phyloP scores from a whole-genome alignment of 306 rosid species.

The Nissolia schottii region DNA sequence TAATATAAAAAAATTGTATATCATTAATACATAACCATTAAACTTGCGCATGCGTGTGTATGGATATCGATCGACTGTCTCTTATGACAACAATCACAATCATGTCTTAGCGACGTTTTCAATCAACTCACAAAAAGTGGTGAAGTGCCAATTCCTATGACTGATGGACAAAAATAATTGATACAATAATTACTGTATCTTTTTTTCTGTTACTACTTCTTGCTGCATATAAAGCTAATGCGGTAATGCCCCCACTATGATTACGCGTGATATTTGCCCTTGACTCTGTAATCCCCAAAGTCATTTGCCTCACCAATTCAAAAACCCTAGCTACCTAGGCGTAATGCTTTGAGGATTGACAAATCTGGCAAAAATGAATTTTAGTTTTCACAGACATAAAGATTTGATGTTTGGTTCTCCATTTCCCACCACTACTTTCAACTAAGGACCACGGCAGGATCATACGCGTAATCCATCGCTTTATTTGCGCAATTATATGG shows the following conservation, averaged over 20 bases:
- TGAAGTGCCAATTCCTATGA: constrained; percentile 6
- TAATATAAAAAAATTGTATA: no score
- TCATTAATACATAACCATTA: no score
- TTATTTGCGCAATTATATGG: background rate
- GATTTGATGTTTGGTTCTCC: background rate
- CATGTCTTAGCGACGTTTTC: background rate
- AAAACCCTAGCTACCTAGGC: constrained; percentile 12
- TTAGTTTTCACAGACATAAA: constrained; percentile 1
- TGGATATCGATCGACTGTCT: no score
- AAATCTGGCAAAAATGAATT: constrained; percentile 7
- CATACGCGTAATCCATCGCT: background rate
- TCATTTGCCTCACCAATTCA: background rate
- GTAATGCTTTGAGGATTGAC: background rate
- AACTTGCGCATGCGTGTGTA: no score
- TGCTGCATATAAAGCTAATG: background rate
- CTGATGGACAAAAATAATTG: constrained; percentile 1
- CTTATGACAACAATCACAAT: background rate
- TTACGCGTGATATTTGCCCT: constrained; percentile 15
- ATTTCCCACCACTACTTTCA: background rate
- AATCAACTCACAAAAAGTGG: background rate
- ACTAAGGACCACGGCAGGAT: background rate
- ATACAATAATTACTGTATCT: background rate
- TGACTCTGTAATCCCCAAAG: background rate
- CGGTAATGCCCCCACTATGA: background rate
- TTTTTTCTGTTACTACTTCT: constrained; percentile 10